Base-by-base conservation (phyloP, 805 yeast species). In the Kodamaea neixiangensis region DNA sequence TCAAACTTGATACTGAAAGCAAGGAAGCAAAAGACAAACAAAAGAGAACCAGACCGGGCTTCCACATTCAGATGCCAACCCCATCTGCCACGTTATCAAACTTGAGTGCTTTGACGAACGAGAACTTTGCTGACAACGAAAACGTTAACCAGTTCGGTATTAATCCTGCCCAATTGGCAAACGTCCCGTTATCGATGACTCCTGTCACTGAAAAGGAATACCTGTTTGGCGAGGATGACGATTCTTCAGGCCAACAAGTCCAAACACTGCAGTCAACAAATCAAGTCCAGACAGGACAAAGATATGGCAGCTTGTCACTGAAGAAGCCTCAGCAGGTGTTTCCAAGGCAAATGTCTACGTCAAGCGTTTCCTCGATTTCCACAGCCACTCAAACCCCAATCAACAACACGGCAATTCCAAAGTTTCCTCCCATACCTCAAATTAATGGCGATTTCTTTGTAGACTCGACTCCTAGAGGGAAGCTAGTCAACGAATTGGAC, bases 11-110 rank as follows among this genome's bases (percentile, higher is more conserved):
- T 25, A 40, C 44, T 21, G 49, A 40, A 19, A 7, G 22, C 25
- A 38, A 47, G 17, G 43, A 48, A 6, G n/a, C 49, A 52, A 22
- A 43, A 47, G 39, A 56, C 1, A 63, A 71, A 31, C 62, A 66
- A 43, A 71, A 71, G 42, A 69, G 78, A 38, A 77, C 78, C 31
- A 76, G 81, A 52, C 83, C 85, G 1, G 78, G 84, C 33, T 66
- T 85, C 41, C 81, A 82, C 53, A 74, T 87, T 17, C 91, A 86
- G 62, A 86, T 87, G 91, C 93, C 92, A 3, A 77, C 82, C 2
- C 92, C 93, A 1, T 77, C 84, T 0, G 65, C 61, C 48, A 58
- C 72, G 2, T 53, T 69, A 22, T 65, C 64, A 46, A 60, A 58
- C 9, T 61, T 73, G 41, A 62, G 80, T 1, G 69, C 75, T n/a